phyloP scores from a whole-genome alignment of 2,329 filamentous ascomycete species.

The Elsinoe australis region DNA sequence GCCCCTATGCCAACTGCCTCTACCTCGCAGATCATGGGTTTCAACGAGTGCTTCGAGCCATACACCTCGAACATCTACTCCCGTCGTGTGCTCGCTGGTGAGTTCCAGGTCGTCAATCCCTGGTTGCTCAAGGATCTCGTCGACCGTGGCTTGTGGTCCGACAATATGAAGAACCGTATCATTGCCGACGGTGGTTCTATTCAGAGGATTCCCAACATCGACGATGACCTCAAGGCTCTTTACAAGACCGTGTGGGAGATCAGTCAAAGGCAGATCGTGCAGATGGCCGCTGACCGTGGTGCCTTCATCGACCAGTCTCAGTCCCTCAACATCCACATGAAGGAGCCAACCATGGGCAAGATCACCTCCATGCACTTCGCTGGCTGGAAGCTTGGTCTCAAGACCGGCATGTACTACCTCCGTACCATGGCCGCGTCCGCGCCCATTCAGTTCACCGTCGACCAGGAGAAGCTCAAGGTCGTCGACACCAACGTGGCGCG shows the following conservation, averaged over 20 bases:
- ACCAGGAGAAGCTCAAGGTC: conserved; percentile 88
- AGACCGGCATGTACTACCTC: conserved; percentile 99
- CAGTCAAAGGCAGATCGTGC: conserved; percentile 85
- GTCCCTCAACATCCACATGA: conserved; percentile 99
- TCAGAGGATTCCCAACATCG: conserved; percentile 95
- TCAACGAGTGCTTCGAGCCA: conserved; percentile 99
- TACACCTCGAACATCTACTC: conserved; percentile 99
- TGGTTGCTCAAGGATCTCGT: conserved; percentile 98
- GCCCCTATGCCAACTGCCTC: conserved; percentile 97
- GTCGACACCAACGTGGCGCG: conserved; percentile 71
- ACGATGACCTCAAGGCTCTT: conserved; percentile 85
- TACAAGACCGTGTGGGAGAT: conserved; percentile 99
- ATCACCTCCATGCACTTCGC: conserved; percentile 99
- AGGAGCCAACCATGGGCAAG: conserved; percentile 98
- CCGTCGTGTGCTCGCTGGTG: conserved; percentile 90
- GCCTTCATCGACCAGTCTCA: conserved; percentile 99
- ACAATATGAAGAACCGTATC: conserved; percentile 99
- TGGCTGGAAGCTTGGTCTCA: conserved; percentile 97
- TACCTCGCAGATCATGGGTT: conserved; percentile 94
- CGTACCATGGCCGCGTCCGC: conserved; percentile 94
- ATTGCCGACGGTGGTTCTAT: conserved; percentile 94
- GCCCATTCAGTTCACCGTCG: conserved; percentile 97
- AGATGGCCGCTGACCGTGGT: conserved; percentile 97
- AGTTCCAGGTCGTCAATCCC: conserved; percentile 99
- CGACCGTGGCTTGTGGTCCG: conserved; percentile 95